Base-by-base conservation (phyloP, 345 rosid species). In the Bruguiera sexangula region DNA sequence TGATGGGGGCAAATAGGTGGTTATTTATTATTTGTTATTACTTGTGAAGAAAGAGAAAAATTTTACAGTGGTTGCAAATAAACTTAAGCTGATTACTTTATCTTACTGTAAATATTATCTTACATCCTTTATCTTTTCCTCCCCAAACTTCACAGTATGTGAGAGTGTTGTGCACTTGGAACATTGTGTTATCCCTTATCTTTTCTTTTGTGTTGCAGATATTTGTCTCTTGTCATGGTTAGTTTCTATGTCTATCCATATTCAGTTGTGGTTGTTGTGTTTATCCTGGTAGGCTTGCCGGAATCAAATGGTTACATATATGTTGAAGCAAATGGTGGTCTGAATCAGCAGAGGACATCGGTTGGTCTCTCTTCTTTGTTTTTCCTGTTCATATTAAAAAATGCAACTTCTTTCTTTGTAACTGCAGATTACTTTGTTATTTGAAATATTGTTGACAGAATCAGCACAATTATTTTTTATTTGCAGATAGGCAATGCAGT, bases 321-420 rank as follows among this genome's bases (percentile, higher is more conserved):
- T 82, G 90, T 96, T 46, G 98, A 96, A 79, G 99, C 99, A 52
- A 92, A 96, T 74, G 99, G 99, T 74, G 98, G 99, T 69, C 75
- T 92, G 69, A 96, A 92, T 85, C 99, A 96, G 84, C 98, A 92
- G 83, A 89, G 99, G 85, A 86, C 96, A 62, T 92, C 99, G 96
- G 99, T 96, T 79, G 80, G 95, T 88, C 75, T 78, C 67, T 29
- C 65, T 81, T 68, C 50, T 81, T 43, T 5, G 51, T 43, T 67
- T 56, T 65, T 1, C 54, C 61, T 3, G 21, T 53, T 66, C 24
- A 54, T 66, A 19, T 54, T 48, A 18, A 37, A 59, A 59, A 50
- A 20, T 54, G 59, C 46, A 24, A 16, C 20, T 15, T 32, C 52
- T 54, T 60, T 66, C 20, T 53, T 46, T 48, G 60, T 66, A 1